These are phyloP conservation scores for Emmonsia crescens DNA, from an alignment of 2,329 filamentous ascomycete species.

Conservation along the genomic window DNA sequence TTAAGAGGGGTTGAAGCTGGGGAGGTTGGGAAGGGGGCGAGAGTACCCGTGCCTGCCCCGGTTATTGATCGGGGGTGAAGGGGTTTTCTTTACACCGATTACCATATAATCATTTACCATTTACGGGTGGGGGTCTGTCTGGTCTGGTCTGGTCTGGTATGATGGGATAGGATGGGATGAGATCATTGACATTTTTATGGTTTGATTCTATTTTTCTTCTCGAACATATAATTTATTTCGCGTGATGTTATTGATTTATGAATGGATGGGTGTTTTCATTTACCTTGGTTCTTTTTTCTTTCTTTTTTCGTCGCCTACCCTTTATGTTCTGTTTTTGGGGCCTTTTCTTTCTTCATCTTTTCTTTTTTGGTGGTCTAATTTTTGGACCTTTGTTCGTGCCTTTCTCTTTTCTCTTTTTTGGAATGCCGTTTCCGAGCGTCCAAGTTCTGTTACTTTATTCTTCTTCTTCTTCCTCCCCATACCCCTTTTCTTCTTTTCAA, in stretches of 20 bases:
- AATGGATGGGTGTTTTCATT: not conserved
- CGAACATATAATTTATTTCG: not conserved
- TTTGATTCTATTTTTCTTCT: not conserved
- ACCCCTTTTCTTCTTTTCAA: too few species aligned
- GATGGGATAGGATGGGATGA: not conserved
- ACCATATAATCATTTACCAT: not conserved
- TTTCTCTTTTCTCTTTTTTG: too few species aligned
- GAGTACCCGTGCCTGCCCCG: not conserved
- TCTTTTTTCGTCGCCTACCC: not conserved
- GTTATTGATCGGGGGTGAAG: conserved; percentile 8
- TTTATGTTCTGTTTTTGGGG: not conserved
- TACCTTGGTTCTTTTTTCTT: not conserved
- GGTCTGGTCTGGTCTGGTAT: not conserved
- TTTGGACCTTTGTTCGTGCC: too few species aligned
- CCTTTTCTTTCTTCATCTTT: too few species aligned
- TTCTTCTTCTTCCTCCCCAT: too few species aligned
- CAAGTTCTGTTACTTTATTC: too few species aligned
- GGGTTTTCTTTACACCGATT: not conserved
- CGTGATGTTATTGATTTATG: not conserved
- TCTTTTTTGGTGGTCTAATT: too few species aligned
- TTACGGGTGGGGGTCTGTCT: not conserved
- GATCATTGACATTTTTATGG: too few species aligned
- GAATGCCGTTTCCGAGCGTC: too few species aligned
- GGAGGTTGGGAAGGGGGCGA: conserved; percentile 5
- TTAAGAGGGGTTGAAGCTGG: conserved; percentile 25